Percentiles rank a stretch among this genome's conserved stretches.
Conservation (phyloP, 345 rosid genomes). For the Hibiscus tridactylites region DNA sequence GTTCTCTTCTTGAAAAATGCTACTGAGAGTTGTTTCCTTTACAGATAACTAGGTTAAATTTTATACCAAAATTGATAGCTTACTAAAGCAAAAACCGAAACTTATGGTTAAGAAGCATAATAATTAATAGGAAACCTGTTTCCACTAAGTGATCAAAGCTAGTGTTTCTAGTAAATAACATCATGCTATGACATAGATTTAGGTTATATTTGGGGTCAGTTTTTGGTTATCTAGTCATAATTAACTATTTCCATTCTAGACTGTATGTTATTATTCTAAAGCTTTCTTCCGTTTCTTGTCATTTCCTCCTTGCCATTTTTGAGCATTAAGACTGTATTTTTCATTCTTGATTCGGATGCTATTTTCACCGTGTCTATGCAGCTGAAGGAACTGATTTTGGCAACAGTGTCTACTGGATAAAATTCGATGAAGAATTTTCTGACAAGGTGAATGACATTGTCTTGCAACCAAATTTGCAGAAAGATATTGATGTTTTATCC, state of each 20-base stretch:
- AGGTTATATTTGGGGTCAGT: too few relatives aligned
- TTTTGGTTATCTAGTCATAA: too few relatives aligned
- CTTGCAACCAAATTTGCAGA: not conserved
- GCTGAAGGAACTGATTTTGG: slow-evolving; percentile 66
- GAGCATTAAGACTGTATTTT: not conserved
- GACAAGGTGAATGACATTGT: slow-evolving; percentile 44
- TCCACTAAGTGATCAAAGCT: not conserved
- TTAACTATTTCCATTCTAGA: too few relatives aligned
- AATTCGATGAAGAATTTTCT: slow-evolving; percentile 71
- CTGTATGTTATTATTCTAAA: too few relatives aligned
- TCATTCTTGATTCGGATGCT: slow-evolving; percentile 18
- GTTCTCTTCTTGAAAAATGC: not conserved
- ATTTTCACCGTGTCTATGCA: slow-evolving; percentile 33
- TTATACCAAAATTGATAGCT: not conserved
- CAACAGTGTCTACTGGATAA: slow-evolving; percentile 84
- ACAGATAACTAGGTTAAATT: too few relatives aligned
- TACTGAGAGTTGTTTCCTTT: not conserved
- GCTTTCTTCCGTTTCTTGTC: too few relatives aligned
- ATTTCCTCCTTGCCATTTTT: too few relatives aligned
- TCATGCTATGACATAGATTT: not conserved
- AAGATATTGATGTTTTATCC: not conserved
- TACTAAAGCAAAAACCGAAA: slow-evolving; percentile 2
- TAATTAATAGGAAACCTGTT: not conserved
- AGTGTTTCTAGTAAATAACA: not conserved
- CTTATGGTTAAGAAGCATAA: not conserved